Conservation (phyloP, 2,329 filamentous ascomycete species). For the Cytospora mali region DNA sequence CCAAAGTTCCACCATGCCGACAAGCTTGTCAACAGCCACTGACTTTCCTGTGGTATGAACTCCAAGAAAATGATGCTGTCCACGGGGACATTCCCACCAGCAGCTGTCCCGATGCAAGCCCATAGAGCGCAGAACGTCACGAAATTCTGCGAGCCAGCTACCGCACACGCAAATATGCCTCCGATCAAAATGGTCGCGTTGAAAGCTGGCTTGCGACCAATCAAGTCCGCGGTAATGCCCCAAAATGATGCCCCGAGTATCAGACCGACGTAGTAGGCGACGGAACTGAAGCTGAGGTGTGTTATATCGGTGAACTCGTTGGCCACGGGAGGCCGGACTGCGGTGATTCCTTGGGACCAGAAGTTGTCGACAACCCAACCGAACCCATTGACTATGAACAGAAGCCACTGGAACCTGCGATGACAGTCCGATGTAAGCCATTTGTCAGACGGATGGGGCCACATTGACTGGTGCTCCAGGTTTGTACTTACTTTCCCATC, state of each 20-base stretch:
- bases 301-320: slow-evolving; percentile 41
- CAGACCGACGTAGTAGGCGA: slow-evolving; percentile 45
- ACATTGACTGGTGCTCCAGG: neutral
- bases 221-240: slow-evolving; percentile 45
- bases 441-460: accelerated
- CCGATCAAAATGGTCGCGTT: slow-evolving; percentile 48
- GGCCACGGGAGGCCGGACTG: slow-evolving; percentile 37
- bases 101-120: slow-evolving; percentile 48
- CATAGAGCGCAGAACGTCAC: slow-evolving; percentile 58
- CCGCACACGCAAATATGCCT: slow-evolving; percentile 59
- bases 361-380: slow-evolving; percentile 51
- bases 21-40: slow-evolving; percentile 51
- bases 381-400: slow-evolving; percentile 51
- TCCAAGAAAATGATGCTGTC: slow-evolving; percentile 57
- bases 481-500: slow-evolving; percentile 39
- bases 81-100: slow-evolving; percentile 53
- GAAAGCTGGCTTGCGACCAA: slow-evolving; percentile 48
- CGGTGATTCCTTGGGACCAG: slow-evolving; percentile 42
- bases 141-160: slow-evolving; percentile 61
- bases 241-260: slow-evolving; percentile 50
- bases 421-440: neutral
- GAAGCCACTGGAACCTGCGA: slow-evolving; percentile 42
- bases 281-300: slow-evolving; percentile 39
- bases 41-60: slow-evolving; percentile 50
- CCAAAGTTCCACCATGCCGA: slow-evolving; percentile 56